Evolutionary conservation across 495 filamentous ascomycete genomes (phyloP).

Genomic region (Pseudomonodictys pantanalensis): DNA sequence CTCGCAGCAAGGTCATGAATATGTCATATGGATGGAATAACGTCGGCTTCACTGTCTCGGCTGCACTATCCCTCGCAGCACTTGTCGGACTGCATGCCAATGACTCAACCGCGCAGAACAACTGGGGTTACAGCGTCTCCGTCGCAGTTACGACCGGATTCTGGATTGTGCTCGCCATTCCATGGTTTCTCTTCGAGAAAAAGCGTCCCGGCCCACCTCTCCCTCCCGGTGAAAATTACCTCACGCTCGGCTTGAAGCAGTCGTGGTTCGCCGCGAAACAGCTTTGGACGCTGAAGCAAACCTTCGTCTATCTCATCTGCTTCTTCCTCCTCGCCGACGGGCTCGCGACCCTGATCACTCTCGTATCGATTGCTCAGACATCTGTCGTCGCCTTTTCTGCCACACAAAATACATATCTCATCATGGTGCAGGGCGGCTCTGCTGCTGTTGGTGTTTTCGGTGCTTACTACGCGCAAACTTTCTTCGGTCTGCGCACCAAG

Average conservation of each 20-base stretch:
- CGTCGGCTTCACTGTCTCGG: not conserved
- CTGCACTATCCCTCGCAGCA: constrained; percentile 46
- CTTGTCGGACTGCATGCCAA: constrained; percentile 57
- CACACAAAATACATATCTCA: constrained; percentile 57
- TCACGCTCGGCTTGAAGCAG: constrained; percentile 59
- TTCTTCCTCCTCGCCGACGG: constrained; percentile 66
- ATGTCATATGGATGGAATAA: not conserved
- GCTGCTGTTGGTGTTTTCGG: constrained; percentile 61
- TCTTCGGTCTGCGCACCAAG: constrained; percentile 54
- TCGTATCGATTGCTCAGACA: constrained; percentile 63
- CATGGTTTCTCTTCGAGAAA: constrained; percentile 65
- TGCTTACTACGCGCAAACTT: constrained; percentile 59
- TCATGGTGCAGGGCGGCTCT: constrained; percentile 61
- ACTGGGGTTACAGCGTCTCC: constrained; percentile 62
- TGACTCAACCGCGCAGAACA: constrained; percentile 57
- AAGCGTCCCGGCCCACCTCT: constrained; percentile 53
- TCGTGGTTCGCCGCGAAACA: constrained; percentile 55
- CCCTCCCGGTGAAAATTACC: constrained; percentile 42
- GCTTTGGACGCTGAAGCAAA: constrained; percentile 63
- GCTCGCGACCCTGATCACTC: constrained; percentile 65
- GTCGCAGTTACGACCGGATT: constrained; percentile 63
- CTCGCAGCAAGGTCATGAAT: not conserved
- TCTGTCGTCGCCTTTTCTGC: constrained; percentile 60
- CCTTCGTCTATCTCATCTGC: constrained; percentile 60
- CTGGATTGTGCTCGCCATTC: constrained; percentile 58